A percentile compares a stretch with the other conserved stretches of the same genome.
phyloP scores from a whole-genome alignment of 2,329 filamentous ascomycete species.

The Pseudocercospora eumusae region DNA sequence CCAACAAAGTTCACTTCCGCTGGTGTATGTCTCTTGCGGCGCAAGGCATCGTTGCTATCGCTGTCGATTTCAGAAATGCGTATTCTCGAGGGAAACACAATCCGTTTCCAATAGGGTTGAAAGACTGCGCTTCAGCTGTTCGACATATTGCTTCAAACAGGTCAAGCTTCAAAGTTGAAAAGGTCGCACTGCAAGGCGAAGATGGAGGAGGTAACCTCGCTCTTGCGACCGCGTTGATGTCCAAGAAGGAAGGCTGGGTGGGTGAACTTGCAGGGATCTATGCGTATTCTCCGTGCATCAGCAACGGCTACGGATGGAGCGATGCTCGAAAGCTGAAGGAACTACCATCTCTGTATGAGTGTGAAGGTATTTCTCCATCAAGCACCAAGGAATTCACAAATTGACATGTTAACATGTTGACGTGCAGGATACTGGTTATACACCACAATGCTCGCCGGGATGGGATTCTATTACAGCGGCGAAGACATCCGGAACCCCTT shows the following conservation, averaged over 20 bases:
- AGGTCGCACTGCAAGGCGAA: slow-evolving; percentile 38
- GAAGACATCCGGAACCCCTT: slow-evolving; percentile 30
- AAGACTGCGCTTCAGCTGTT: slow-evolving; percentile 36
- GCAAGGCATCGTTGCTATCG: slow-evolving; percentile 31
- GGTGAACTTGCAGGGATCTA: slow-evolving; percentile 34
- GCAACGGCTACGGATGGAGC: slow-evolving; percentile 23
- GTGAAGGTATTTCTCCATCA: slow-evolving; percentile 22
- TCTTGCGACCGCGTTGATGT: slow-evolving; percentile 34
- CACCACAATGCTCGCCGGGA: slow-evolving; percentile 15
- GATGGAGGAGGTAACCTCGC: slow-evolving; percentile 38
- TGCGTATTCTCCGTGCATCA: slow-evolving; percentile 34
- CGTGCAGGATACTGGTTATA: background rate
- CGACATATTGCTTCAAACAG: slow-evolving; percentile 30
- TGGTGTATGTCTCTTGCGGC: slow-evolving; percentile 35
- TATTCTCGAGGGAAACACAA: slow-evolving; percentile 29
- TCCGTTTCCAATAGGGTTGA: slow-evolving; percentile 36
- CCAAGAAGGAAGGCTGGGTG: slow-evolving; percentile 36
- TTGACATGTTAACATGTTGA: background rate
- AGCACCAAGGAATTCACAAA: background rate
- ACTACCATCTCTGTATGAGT: slow-evolving; percentile 35
- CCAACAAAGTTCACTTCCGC: slow-evolving; percentile 31
- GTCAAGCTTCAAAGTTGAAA: slow-evolving; percentile 30
- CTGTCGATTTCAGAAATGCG: slow-evolving; percentile 40
- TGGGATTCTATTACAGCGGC: slow-evolving; percentile 32
- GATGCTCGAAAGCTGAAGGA: slow-evolving; percentile 30